Evolutionary conservation across 116 monocot genomes (phyloP).

Genomic region (Zostera marina): DNA sequence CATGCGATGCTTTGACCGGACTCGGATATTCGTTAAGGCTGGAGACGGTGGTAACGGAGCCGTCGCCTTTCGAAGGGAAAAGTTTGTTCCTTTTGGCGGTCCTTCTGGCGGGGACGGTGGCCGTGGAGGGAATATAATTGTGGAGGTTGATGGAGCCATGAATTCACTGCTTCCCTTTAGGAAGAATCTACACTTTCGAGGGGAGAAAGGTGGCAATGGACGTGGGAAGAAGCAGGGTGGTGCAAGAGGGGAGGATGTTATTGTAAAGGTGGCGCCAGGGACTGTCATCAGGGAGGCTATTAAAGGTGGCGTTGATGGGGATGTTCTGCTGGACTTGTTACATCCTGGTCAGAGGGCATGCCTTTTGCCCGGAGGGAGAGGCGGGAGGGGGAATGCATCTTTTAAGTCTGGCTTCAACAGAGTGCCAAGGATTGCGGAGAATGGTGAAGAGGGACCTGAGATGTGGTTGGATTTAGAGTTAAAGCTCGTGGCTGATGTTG

Average conservation of each 20-base stretch:
- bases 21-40: slow-evolving; percentile 82
- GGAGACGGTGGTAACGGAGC: slow-evolving; percentile 89
- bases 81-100: slow-evolving; percentile 77
- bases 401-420: slow-evolving; percentile 75
- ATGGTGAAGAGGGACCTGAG: slow-evolving; percentile 80
- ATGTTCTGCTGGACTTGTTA: slow-evolving; percentile 63
- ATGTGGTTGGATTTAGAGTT: slow-evolving; percentile 99
- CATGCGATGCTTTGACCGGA: slow-evolving; percentile 87
- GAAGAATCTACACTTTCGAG: slow-evolving; percentile 74
- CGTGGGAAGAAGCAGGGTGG: slow-evolving; percentile 64
- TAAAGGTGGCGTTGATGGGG: slow-evolving; percentile 33
- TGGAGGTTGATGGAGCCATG: slow-evolving; percentile 83
- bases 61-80: slow-evolving; percentile 87
- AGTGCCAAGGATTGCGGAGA: slow-evolving; percentile 85
- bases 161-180: slow-evolving; percentile 87
- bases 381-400: slow-evolving; percentile 82
- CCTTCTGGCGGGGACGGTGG: slow-evolving; percentile 96
- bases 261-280: slow-evolving; percentile 83
- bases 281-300: slow-evolving; percentile 60
- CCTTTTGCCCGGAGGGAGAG: slow-evolving; percentile 78
- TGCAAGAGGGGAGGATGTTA: slow-evolving; percentile 80
- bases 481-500: slow-evolving; percentile 96
- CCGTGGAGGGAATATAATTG: slow-evolving; percentile 66
- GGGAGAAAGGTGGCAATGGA: slow-evolving; percentile 61
- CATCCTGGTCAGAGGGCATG: slow-evolving; percentile 57